phyloP scores from a whole-genome alignment of 1,284 basidiomycete genomes.

The Abortiporus biennis region DNA sequence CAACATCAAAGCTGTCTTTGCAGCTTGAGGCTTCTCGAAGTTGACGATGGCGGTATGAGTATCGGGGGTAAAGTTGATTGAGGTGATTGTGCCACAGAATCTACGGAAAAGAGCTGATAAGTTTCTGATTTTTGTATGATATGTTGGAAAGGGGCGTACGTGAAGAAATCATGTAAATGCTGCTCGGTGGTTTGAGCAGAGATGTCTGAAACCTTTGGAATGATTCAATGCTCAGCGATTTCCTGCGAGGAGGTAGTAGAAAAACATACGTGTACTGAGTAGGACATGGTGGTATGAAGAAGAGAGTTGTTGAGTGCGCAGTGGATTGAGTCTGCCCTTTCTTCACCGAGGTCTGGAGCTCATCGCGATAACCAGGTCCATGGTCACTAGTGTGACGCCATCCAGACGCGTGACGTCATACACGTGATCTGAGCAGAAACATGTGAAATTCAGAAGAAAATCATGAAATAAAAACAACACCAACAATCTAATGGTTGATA shows the following conservation, averaged over 20 bases:
- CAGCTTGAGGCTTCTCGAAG: slow-evolving; percentile 75
- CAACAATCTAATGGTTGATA: too few relatives aligned
- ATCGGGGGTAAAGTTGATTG: slow-evolving; percentile 45
- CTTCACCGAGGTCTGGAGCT: too few relatives aligned
- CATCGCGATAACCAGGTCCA: too few relatives aligned
- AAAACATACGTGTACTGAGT: slow-evolving; percentile 20
- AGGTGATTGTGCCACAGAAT: slow-evolving; percentile 74
- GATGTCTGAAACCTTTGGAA: slow-evolving; percentile 56
- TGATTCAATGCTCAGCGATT: not conserved
- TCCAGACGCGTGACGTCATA: too few relatives aligned
- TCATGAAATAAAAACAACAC: too few relatives aligned
- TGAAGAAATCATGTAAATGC: slow-evolving; percentile 71
- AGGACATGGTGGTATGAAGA: slow-evolving; percentile 4
- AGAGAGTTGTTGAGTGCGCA: too few relatives aligned
- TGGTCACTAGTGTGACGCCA: too few relatives aligned
- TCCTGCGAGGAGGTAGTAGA: not conserved
- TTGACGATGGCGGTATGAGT: slow-evolving; percentile 46
- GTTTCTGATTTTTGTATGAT: slow-evolving; percentile 1
- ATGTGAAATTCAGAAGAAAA: too few relatives aligned
- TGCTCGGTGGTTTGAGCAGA: slow-evolving; percentile 51
- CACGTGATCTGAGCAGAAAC: too few relatives aligned
- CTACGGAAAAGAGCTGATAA: slow-evolving; percentile 31
- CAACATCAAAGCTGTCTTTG: slow-evolving; percentile 77
- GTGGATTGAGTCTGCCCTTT: too few relatives aligned
- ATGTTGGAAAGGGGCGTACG: slow-evolving; percentile 36